Percentiles rank a stretch among this genome's conserved stretches.
phyloP scores from a whole-genome alignment of 441 rosid species.

The Rhodomyrtus psidioides region DNA sequence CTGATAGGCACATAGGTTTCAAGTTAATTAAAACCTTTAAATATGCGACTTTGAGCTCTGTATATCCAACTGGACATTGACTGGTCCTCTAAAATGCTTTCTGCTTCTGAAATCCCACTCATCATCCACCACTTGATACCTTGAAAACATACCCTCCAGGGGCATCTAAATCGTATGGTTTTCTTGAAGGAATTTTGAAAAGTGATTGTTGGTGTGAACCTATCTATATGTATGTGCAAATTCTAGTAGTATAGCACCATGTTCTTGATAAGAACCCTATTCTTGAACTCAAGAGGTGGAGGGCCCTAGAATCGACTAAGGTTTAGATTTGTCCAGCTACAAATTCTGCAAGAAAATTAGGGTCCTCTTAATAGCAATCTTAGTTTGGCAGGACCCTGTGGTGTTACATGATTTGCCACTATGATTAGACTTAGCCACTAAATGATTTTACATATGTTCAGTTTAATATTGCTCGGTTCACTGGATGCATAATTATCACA shows the following conservation, averaged over 20 bases:
- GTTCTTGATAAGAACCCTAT: background rate
- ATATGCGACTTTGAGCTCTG: background rate
- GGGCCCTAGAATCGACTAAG: background rate
- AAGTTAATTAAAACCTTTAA: background rate
- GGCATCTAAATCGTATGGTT: background rate
- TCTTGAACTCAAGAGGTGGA: background rate
- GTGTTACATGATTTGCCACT: background rate
- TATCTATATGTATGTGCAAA: background rate
- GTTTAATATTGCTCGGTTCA: background rate
- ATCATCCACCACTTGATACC: background rate
- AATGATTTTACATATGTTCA: background rate
- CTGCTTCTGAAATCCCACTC: background rate
- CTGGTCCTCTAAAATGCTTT: background rate
- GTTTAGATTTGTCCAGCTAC: background rate
- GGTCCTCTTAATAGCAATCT: background rate
- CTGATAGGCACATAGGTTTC: background rate
- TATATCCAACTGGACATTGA: background rate
- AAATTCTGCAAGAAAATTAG: background rate
- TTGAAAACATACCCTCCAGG: background rate
- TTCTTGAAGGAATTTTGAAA: background rate
- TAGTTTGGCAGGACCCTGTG: background rate
- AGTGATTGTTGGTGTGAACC: background rate
- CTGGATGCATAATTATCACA: background rate
- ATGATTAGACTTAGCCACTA: background rate
- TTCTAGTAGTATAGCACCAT: background rate